phyloP scores from a whole-genome alignment of 805 yeast species.

The Starmera amethionina region DNA sequence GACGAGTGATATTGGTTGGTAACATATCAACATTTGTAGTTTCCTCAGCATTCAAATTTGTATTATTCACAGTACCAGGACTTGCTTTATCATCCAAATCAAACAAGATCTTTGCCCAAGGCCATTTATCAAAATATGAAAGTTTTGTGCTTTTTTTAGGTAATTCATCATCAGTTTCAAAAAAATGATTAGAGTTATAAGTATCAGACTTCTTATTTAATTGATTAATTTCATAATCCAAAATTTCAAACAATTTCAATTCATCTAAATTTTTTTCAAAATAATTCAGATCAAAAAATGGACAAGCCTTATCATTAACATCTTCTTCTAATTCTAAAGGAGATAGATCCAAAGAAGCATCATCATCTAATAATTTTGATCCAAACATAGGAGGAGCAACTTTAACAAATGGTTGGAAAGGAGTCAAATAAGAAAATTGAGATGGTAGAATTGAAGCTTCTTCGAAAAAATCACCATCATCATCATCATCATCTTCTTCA shows the following conservation, averaged over 20 bases:
- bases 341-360: conserved; percentile 14
- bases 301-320: conserved; percentile 3
- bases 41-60: not conserved
- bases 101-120: conserved; percentile 13
- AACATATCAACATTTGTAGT: conserved; percentile 1
- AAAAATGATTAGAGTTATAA: conserved; percentile 5
- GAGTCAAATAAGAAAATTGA: conserved; percentile 8
- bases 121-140: conserved; percentile 4
- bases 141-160: conserved; percentile 6
- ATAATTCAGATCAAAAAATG: conserved; percentile 2
- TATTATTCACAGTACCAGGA: not conserved
- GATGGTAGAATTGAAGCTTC: too few relatives aligned
- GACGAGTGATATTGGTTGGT: not conserved
- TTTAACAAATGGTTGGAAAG: conserved; percentile 8
- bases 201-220: conserved; percentile 1
- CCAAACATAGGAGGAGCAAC: conserved; percentile 14
- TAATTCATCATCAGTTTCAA: conserved; percentile 6
- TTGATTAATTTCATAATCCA: conserved; percentile 13
- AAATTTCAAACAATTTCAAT: conserved; percentile 10
- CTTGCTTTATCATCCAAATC: conserved; percentile 5
- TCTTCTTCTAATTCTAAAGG: conserved; percentile 1
- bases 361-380: conserved; percentile 10
- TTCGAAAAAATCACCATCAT: conserved; percentile 3
- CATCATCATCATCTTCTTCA: conserved; percentile 11
- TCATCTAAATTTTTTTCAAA: conserved; percentile 9